Evolutionary conservation across 768 basidiomycete species (phyloP), one percentile per base, ranked within the genome.

Genomic region (Amanita subjunquillea): DNA sequence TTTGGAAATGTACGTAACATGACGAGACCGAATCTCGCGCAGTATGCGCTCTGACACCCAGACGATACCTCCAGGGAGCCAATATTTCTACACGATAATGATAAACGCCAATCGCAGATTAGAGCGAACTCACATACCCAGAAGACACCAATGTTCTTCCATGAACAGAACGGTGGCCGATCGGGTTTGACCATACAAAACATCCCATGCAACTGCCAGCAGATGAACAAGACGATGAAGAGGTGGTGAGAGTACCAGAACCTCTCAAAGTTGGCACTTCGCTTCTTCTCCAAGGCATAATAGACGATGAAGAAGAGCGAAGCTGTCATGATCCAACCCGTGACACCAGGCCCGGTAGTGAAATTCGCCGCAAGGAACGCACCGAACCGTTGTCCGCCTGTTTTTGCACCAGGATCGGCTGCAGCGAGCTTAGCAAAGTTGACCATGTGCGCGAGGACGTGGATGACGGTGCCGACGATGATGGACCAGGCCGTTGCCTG

Each of bases 131-230:
- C 13, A 71, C 83, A 50, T 57, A 91, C 90, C 94, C 95, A 98
- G 73, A 98, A 97, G 55, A 95, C 91, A 58, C 92, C 94, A 57
- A 94, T 84, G 36, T 71, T 79, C 63, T 86, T 87, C 67, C 66
- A 86, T 3, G 87, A 89, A 69, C 94, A 98, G 68, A 75, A 93
- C 0, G 91, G 91, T 0, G 87, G 77, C 51, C 87, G 75, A 67
- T 96, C 91, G 23, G 93, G 92, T 68, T 88, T 71, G 71, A 94
- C 91, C 89, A 93, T 91, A 71, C 91, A 93, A 80, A 91, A 94
- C 87, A 94, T 87, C 50, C 92, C 92, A 63, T 94, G 93, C 29
- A 95, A 72, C 65, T 97, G 94, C 94, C 94, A 96, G 63, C 75
- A 72, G 65, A 91, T 77, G 75, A 97, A 96, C 79, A 95, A 95